Evolutionary conservation across 192 early-diverging fungal species (phyloP), one percentile per base, ranked within the genome.

Genomic region (Blastocladiella britannica): DNA sequence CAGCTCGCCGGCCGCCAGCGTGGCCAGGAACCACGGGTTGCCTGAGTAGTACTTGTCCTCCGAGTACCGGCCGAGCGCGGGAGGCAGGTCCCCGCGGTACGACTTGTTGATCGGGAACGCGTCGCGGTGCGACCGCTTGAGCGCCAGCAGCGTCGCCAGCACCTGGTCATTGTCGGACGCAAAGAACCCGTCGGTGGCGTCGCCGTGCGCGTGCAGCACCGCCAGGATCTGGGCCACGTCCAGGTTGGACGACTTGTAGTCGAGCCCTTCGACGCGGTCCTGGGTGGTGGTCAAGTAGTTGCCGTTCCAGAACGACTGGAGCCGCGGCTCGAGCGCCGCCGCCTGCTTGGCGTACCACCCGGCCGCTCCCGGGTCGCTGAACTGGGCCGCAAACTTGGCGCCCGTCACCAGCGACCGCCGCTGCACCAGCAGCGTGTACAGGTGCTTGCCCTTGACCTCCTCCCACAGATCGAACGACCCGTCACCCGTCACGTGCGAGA

Each of bases 31-130:
- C 87, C 87, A 90, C 2, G 87, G 84, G 59, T 89, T 89, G 23
- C 81, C 87, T 26, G 85, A 85, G 55, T 87, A 65, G 53, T 90
- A 90, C 20, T 68, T 66, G 66, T 90, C 87, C 62, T 83, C 87
- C 1, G 74, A 67, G 57, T 90, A 90, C 28, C 87, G 59, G 12
- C 85, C 87, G 25, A 83, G 70, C 0, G 79, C 83, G 15, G 69
- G 70, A 18, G 70, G 82, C 7, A 70, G 30, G 3, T 58, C 58
- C 12, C 52, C 7, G 30, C 43, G 26, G 20, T 54, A 25, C 1
- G 25, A 25, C 0, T 28, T 29, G 66, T 82, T 84, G 62, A 84
- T 58, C n/a, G 65, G 25, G 59, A 71, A 81, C 7, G 70, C 57
- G 9, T 53, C 43, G 24, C 58, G 53, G 53, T 81, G 70, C 5